Base-by-base conservation (phyloP, 371 early-diverging fungal species). In the Mucor lusitanicus region DNA sequence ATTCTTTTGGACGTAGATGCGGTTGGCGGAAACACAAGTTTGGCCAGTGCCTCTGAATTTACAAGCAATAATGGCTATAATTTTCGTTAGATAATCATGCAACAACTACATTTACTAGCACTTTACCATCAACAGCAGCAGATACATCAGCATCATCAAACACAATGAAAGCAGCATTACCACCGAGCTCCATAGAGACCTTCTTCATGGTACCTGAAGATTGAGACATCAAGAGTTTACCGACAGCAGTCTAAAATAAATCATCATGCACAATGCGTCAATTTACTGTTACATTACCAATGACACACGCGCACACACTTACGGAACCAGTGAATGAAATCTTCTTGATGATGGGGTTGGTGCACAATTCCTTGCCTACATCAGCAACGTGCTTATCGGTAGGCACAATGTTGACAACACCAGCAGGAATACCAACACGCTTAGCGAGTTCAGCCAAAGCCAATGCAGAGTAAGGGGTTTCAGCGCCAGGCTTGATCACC, bases 41-140 rank as follows among this genome's bases (percentile, higher is more conserved):
- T 95, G 95, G 3, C 96, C 97, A 30, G 92, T 85, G 66, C 91
- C 90, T 66, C 95, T 85, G 84, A 93, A 95, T 77, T 95, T 97
- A 69, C 90, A 87, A 5, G 78, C 78, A 25, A 97, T 72, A 7
- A 84, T 74, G 25, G 50, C 50, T 50, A 25, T 6, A 12, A 19
- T 37, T 37, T 61, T 83, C 72, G 37, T 44, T n/a, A 25, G 23
- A 48, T 23, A 12, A 19, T 3, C 0, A 12, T 80, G 37, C 48
- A 25, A 17, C 12, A 59, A 39, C 23, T 55, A 56, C 30, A 30
- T 6, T 3, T 6, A 54, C 17, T 35, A 35, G 54, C 27, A 63
- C 32, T n/a, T 57, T 4, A 27, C 50, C 35, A 33, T 86, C 84
- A 19, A 91, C 88, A 12, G 93, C 92, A 37, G 73, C 67, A 46